Conservation (phyloP, 2,329 filamentous ascomycete genomes). For the Cladosporium cucumerinum region DNA sequence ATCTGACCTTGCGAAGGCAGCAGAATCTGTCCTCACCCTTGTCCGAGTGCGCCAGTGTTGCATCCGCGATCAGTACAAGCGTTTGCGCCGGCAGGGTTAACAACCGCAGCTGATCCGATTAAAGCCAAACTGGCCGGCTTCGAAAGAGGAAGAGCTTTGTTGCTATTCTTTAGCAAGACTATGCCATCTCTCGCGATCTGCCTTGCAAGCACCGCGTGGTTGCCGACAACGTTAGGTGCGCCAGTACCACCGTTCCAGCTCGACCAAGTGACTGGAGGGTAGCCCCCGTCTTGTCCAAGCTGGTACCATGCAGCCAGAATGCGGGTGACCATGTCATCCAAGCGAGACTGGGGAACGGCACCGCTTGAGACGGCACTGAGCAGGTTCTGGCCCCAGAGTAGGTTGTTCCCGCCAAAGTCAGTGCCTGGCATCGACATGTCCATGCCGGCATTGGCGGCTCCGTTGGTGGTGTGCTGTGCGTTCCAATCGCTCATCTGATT, state of each 20-base stretch:
- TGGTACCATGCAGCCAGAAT: constrained; percentile 52
- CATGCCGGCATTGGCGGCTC: constrained; percentile 57
- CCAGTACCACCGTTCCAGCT: constrained; percentile 38
- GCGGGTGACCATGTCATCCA: constrained; percentile 58
- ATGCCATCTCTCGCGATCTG: constrained; percentile 56
- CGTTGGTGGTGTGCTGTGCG: constrained; percentile 58
- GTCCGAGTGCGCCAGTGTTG: constrained; percentile 41
- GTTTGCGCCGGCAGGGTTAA: constrained; percentile 66
- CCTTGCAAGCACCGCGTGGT: constrained; percentile 44
- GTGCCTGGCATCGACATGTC: constrained; percentile 63
- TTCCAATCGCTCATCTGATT: constrained; percentile 59
- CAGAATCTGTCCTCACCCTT: constrained; percentile 27
- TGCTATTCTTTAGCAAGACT: constrained; percentile 62
- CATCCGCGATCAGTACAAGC: constrained; percentile 74
- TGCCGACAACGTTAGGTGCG: constrained; percentile 56
- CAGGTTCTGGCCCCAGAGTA: constrained; percentile 27
- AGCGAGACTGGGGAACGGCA: constrained; percentile 51
- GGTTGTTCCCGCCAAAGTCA: constrained; percentile 21
- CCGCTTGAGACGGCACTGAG: constrained; percentile 53
- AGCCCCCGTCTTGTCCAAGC: constrained; percentile 35
- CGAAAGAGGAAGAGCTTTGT: constrained; percentile 52
- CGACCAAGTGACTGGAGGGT: constrained; percentile 48
- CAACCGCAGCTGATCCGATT: constrained; percentile 42
- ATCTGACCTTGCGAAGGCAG: neutral
- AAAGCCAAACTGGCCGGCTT: constrained; percentile 41